Base-by-base conservation (phyloP, 2,329 filamentous ascomycete species). In the Monosporascus sp. region DNA sequence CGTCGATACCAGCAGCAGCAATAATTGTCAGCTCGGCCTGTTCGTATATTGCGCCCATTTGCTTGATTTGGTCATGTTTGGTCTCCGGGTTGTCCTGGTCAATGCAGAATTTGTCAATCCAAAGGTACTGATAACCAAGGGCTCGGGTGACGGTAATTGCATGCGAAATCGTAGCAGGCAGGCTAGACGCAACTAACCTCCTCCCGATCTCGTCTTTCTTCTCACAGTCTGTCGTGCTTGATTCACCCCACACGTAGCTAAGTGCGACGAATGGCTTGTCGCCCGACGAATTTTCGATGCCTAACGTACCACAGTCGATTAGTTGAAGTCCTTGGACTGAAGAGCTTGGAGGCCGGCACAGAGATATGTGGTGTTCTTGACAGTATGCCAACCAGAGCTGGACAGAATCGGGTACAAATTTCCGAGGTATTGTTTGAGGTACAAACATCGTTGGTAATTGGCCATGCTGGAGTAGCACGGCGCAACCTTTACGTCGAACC, bases 31-130 rank as follows among this genome's bases (percentile, higher is more conserved):
- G 48, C 37, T 55, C 52, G 5, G 64, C 60, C 19, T 56, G 50
- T 19, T 38, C 19, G 49, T 67, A 67, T 24, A 69, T 60, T 16
- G 44, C 24, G 31, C 59, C 56, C 66, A 69, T 69, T 5, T 59
- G 41, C 40, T 38, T 14, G n/a, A 66, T 61, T 36, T 62, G 58
- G 8, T 38, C 8, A 16, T 58, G 49, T 44, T 59, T 64, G 5
- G 50, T 47, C 3, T 9, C 44, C 0, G 16, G 7, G 26, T 66
- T 49, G 20, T 49, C 43, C 48, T 68, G 66, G 24, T 62, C 51
- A 48, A 62, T 60, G 50, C 59, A 61, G 44, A 53, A 51, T 36
- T 52, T 50, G 51, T 69, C 66, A 40, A 68, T 57, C 66, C 67
- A 69, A 2, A 70, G 54, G 47, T 65, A 69, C 5, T 49, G 52